Base-by-base conservation (phyloP, 2,329 filamentous ascomycete genomes). In the Emmonsiellopsis sp. region DNA sequence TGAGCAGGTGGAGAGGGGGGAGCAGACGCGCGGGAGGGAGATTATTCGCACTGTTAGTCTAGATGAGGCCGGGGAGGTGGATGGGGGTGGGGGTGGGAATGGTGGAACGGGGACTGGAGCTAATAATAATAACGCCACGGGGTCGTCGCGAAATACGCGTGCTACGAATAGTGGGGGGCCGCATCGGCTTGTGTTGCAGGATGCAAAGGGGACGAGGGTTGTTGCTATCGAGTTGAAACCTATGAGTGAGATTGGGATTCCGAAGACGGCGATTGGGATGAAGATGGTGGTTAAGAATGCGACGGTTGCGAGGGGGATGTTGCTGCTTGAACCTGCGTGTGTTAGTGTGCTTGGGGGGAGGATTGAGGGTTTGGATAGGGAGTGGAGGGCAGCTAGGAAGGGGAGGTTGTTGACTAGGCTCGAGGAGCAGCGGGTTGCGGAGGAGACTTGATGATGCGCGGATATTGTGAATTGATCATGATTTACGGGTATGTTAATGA, bases 301-400 rank as follows among this genome's bases (percentile, higher is more conserved):
- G 5, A 77, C 78, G 2, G 75, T 82, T 5, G 81, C 94, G 5
- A 78, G 92, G 53, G 93, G 90, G 0, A 79, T 87, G 49, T 63
- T 95, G n/a, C 71, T 97, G 68, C 74, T 98, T 17, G 85, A 89
- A 57, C 84, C 88, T 1, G 73, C 72, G 2, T 82, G 69, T 53
- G 84, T 83, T 52, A 77, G 80, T n/a, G 65, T 95, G 2, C 70
- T 96, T n/a, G 93, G 93, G 2, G 93, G 93, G 0, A 94, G 88
- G 71, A 79, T 97, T 44, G 90, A 96, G 52, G 75, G 74, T 0
- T 81, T 90, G 77, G 88, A 97, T 64, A 84, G 82, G 64, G 77
- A 77, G 6, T 97, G 92, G 92, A 77, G 77, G 46, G 81, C 84
- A 11, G 82, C 82, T 2, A 78, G 87, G 58, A 84, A 95, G 67